phyloP scores from a whole-genome alignment of 305 asterid species.

The Nicotiana rustica region DNA sequence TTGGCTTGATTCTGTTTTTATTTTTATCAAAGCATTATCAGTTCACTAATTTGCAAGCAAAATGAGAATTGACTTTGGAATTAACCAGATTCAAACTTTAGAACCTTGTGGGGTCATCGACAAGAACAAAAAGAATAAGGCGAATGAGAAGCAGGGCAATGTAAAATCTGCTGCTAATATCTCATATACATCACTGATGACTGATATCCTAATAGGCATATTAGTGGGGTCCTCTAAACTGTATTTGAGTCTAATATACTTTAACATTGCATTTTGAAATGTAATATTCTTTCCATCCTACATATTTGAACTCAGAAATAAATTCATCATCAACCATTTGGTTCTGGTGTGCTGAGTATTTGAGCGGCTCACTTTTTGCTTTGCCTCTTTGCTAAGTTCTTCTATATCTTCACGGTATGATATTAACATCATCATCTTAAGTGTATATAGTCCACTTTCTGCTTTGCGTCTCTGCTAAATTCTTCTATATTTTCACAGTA shows the following conservation, averaged over 20 bases:
- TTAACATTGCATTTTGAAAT: not conserved
- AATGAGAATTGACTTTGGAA: not conserved
- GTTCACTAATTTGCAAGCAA: conserved; percentile 1
- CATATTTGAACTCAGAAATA: not conserved
- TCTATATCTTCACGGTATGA: too few relatives aligned
- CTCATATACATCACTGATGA: not conserved
- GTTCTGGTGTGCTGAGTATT: conserved; percentile 7
- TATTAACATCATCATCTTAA: too few relatives aligned
- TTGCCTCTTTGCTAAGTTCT: too few relatives aligned
- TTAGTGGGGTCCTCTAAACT: not conserved
- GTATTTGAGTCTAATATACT: not conserved
- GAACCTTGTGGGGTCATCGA: not conserved
- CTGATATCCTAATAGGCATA: not conserved
- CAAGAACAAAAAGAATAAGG: not conserved
- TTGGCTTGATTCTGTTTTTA: not conserved
- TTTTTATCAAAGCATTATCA: not conserved
- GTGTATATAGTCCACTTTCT: not conserved
- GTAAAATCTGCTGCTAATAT: not conserved
- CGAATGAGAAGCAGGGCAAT: not conserved
- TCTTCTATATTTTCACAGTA: not conserved
- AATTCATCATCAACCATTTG: conserved; percentile 1
- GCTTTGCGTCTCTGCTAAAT: not conserved
- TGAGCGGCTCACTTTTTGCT: not conserved
- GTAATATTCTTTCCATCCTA: not conserved
- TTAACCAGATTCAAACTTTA: not conserved